Conservation (phyloP, 164 flowering plant genomes). For the Macadamia integrifolia region DNA sequence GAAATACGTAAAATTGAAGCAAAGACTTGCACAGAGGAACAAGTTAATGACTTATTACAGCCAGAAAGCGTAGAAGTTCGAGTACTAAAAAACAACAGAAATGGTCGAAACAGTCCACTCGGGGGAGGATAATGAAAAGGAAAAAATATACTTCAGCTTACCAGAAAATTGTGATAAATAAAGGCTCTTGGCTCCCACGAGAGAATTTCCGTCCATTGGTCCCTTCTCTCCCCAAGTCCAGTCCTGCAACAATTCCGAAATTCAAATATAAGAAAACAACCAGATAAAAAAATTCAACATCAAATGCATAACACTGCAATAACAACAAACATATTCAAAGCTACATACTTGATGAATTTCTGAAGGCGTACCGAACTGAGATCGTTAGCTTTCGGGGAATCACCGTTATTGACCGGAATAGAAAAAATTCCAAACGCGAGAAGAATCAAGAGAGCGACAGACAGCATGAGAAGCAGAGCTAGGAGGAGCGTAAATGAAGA, state of each 20-base stretch:
- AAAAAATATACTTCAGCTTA: slow-evolving; percentile 3
- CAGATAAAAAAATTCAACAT: background rate
- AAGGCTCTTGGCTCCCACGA: slow-evolving; percentile 94
- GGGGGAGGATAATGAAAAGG: background rate
- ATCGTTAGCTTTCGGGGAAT: slow-evolving; percentile 37
- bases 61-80: background rate
- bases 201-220: slow-evolving; percentile 75
- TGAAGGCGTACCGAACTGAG: slow-evolving; percentile 37
- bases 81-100: background rate
- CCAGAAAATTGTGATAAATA: slow-evolving; percentile 78
- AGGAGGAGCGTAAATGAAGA: slow-evolving; percentile 35
- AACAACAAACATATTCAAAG: background rate
- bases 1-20: no score
- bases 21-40: no score
- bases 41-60: no score
- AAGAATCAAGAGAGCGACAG: slow-evolving; percentile 40
- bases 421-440: slow-evolving; percentile 59
- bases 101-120: background rate
- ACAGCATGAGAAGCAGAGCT: slow-evolving; percentile 34
- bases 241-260: slow-evolving; percentile 17
- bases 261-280: no score
- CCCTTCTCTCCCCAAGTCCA: slow-evolving; percentile 25
- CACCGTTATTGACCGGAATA: slow-evolving; percentile 29
- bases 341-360: slow-evolving; percentile 23
- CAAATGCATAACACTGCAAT: background rate